Percentiles rank a stretch among this genome's conserved stretches.
Conservation (phyloP, 306 rosid genomes). For the Fragaria ananassa region DNA sequence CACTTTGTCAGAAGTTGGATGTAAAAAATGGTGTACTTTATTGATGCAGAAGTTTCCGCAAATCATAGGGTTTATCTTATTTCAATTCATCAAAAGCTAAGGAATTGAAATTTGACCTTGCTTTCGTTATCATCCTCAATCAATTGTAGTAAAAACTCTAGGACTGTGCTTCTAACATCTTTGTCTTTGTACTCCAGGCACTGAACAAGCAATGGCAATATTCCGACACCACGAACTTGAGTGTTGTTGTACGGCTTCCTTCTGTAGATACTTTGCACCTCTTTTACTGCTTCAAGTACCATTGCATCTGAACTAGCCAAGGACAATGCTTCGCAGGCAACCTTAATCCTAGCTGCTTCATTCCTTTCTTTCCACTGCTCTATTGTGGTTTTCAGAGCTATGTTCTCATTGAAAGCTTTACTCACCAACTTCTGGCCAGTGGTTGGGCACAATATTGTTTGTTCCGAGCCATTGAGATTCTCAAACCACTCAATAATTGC, state of each 20-base stretch:
- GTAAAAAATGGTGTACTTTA: background rate
- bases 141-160: constrained; percentile 30
- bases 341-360: constrained; percentile 38
- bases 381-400: constrained; percentile 39
- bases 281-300: constrained; percentile 45
- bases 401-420: constrained; percentile 30
- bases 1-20: background rate
- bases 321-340: constrained; percentile 34
- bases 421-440: constrained; percentile 33
- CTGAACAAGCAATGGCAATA: constrained; percentile 34
- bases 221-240: constrained; percentile 27
- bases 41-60: background rate
- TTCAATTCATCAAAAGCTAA: background rate
- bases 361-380: constrained; percentile 50
- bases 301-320: constrained; percentile 48
- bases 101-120: constrained; percentile 29
- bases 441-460: constrained; percentile 30
- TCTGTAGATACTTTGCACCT: constrained; percentile 33
- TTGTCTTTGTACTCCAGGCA: constrained; percentile 33
- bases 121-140: constrained; percentile 30
- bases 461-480: constrained; percentile 18
- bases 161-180: constrained; percentile 31
- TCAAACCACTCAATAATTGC: constrained; percentile 44
- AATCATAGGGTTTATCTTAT: background rate
- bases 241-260: constrained; percentile 21